Evolutionary conservation across 2,329 filamentous ascomycete species (phyloP).

Genomic region (Venturia oleaginea): DNA sequence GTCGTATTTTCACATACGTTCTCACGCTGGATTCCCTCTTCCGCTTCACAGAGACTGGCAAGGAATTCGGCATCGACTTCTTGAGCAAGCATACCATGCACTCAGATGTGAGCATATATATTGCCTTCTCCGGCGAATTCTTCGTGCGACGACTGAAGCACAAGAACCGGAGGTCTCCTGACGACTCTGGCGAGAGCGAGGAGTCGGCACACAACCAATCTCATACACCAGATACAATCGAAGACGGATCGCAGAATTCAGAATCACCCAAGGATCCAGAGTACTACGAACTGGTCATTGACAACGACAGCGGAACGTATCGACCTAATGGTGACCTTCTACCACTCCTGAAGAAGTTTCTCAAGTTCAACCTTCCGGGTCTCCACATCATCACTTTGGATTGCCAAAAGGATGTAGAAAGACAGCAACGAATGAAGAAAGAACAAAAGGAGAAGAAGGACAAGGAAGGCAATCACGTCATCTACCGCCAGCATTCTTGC

Average conservation of each 20-base stretch:
- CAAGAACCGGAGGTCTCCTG: constrained; percentile 28
- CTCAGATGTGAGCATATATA: constrained; percentile 81
- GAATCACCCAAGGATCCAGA: constrained; percentile 43
- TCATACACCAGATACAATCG: constrained; percentile 44
- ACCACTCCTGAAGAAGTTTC: constrained; percentile 59
- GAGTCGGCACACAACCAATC: constrained; percentile 36
- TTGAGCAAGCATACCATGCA: constrained; percentile 97
- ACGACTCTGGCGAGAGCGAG: constrained; percentile 22
- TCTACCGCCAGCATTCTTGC: constrained; percentile 42
- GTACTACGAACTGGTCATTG: constrained; percentile 79
- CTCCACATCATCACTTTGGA: constrained; percentile 65
- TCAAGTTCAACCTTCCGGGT: constrained; percentile 66
- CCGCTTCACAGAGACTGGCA: constrained; percentile 90
- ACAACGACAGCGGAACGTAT: constrained; percentile 93
- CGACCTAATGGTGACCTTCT: constrained; percentile 72
- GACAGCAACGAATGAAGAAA: constrained; percentile 65
- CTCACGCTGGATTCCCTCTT: constrained; percentile 78
- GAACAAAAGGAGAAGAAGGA: constrained; percentile 69
- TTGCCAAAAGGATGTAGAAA: constrained; percentile 62
- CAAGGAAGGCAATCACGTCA: constrained; percentile 42
- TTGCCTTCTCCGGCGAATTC: constrained; percentile 89
- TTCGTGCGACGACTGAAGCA: constrained; percentile 66
- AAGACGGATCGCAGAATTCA: constrained; percentile 33
- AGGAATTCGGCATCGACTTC: constrained; percentile 89
- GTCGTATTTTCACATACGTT: constrained; percentile 84